Evolutionary conservation across 2,329 filamentous ascomycete genomes (phyloP).

Genomic region (Botrytis elliptica): DNA sequence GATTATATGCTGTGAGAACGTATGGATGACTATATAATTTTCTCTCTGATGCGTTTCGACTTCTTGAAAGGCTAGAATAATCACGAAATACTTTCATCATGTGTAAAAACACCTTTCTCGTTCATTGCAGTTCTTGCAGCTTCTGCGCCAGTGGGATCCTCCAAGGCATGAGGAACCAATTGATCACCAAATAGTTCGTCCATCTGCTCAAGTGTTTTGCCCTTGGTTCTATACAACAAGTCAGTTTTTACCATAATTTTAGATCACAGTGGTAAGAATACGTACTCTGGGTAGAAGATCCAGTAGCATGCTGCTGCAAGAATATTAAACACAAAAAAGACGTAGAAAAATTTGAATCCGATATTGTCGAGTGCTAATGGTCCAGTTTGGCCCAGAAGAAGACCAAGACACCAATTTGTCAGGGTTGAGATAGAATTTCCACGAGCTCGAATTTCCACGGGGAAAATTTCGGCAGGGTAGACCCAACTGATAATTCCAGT

Average conservation of each 20-base stretch:
- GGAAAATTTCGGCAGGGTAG: slow-evolving; percentile 58
- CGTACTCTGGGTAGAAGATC: slow-evolving; percentile 48
- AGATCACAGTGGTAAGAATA: slow-evolving; percentile 33
- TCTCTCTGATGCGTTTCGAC: too few relatives aligned
- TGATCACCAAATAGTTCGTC: slow-evolving; percentile 39
- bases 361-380: slow-evolving; percentile 55
- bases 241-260: slow-evolving; percentile 35
- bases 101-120: neutral
- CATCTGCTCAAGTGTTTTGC: slow-evolving; percentile 38
- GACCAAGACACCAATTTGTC: slow-evolving; percentile 57
- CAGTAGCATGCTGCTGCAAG: slow-evolving; percentile 43
- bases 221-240: slow-evolving; percentile 37
- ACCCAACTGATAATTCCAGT: slow-evolving; percentile 56
- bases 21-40: too few relatives aligned
- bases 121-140: slow-evolving; percentile 24
- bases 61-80: neutral
- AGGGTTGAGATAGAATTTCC: slow-evolving; percentile 55
- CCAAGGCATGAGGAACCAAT: slow-evolving; percentile 41
- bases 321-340: neutral
- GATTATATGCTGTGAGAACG: neutral
- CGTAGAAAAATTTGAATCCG: slow-evolving; percentile 43
- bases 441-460: slow-evolving; percentile 51
- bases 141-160: slow-evolving; percentile 38
- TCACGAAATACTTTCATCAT: neutral
- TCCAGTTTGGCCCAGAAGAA: slow-evolving; percentile 51